Conservation (phyloP, 2,329 filamentous ascomycete species). For the Geosmithia morbida region DNA sequence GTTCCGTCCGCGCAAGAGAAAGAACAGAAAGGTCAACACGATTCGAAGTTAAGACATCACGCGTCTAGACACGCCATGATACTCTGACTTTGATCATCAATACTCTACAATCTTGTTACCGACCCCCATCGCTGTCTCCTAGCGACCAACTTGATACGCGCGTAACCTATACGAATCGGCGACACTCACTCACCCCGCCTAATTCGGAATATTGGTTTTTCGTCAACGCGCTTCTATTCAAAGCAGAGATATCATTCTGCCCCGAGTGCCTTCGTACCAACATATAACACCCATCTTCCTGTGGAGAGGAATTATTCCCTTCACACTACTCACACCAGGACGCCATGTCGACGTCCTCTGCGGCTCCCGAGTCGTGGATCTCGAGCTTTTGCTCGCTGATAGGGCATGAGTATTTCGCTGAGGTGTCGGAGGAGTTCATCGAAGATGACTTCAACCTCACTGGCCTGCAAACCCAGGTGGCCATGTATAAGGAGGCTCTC, state of each 20-base stretch:
- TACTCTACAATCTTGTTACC: neutral
- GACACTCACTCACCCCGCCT: neutral
- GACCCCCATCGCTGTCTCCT: neutral
- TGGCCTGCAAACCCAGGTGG: conserved; percentile 84
- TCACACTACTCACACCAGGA: neutral
- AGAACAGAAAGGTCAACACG: neutral
- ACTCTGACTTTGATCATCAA: neutral
- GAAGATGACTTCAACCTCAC: conserved; percentile 99
- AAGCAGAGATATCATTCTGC: neutral
- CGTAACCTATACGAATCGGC: neutral
- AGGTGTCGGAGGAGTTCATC: conserved; percentile 97
- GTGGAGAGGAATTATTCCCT: too few relatives aligned
- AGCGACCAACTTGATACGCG: neutral
- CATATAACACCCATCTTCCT: too few relatives aligned
- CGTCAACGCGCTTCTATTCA: neutral
- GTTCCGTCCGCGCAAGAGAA: neutral
- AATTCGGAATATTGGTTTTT: neutral
- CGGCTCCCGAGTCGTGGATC: conserved; percentile 82
- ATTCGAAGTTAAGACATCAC: neutral
- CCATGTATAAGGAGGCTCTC: conserved; percentile 97
- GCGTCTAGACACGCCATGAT: neutral
- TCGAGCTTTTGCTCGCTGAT: conserved; percentile 90
- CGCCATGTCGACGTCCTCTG: conserved; percentile 45
- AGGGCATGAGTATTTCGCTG: conserved; percentile 97
- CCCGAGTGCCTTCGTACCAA: too few relatives aligned